Conservation (phyloP, 805 yeast species). For the Lipomyces spencermartinsiae region DNA sequence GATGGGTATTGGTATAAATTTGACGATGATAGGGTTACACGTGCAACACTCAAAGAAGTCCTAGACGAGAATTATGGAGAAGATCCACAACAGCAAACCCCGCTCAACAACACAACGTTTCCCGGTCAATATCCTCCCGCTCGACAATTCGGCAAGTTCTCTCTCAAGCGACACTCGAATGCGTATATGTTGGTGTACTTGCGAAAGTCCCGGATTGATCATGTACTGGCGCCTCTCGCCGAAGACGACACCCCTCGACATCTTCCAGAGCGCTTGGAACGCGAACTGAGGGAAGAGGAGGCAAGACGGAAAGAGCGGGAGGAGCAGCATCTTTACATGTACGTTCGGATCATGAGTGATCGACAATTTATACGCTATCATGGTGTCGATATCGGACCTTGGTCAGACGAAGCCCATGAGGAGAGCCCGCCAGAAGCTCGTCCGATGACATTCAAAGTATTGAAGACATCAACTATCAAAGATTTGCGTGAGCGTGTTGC, state of each 20-base stretch:
- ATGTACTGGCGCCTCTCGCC: conserved; percentile 63
- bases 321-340: conserved; percentile 71
- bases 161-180: conserved; percentile 81
- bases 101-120: conserved; percentile 17
- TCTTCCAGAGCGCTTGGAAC: conserved; percentile 65
- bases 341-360: conserved; percentile 62
- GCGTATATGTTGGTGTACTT: conserved; percentile 97
- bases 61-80: conserved; percentile 93
- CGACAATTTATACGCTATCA: conserved; percentile 62
- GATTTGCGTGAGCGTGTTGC: conserved; percentile 60
- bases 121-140: conserved; percentile 46
- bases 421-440: conserved; percentile 50
- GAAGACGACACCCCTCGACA: conserved; percentile 69
- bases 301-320: conserved; percentile 63
- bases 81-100: conserved; percentile 49
- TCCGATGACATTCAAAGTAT: conserved; percentile 59
- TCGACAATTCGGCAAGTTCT: conserved; percentile 51
- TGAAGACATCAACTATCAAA: conserved; percentile 61
- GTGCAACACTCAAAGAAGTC: conserved; percentile 82
- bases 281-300: conserved; percentile 65
- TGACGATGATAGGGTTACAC: conserved; percentile 94
- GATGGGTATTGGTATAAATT: conserved; percentile 83
- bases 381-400: conserved; percentile 81
- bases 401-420: conserved; percentile 50
- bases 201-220: conserved; percentile 63